These are phyloP conservation scores for Aurinia saxatilis DNA, from an alignment of 345 rosid genomes.

Conservation along the genomic window DNA sequence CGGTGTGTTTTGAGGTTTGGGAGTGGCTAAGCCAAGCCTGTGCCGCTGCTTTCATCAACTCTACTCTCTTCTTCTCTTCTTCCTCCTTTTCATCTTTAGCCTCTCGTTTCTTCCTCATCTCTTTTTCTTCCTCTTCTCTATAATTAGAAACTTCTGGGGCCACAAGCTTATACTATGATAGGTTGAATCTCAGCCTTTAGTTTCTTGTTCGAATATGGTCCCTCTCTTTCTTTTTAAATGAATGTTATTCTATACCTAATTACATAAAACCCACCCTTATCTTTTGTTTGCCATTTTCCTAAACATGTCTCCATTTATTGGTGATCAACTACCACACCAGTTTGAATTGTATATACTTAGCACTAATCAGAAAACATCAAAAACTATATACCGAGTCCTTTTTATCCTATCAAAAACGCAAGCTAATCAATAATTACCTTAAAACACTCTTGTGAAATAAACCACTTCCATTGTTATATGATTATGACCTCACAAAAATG, in stretches of 20 bases:
- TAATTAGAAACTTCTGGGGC: background rate
- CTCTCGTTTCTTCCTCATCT: constrained; percentile 33
- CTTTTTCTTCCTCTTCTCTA: constrained; percentile 4
- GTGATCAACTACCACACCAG: too few relatives aligned
- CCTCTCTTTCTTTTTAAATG: constrained; percentile 6
- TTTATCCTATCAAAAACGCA: too few relatives aligned
- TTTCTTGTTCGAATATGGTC: constrained; percentile 17
- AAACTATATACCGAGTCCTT: too few relatives aligned
- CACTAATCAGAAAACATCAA: too few relatives aligned
- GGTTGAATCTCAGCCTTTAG: constrained; percentile 22
- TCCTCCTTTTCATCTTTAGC: constrained; percentile 29
- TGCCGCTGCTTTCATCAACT: constrained; percentile 79
- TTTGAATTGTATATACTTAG: too few relatives aligned
- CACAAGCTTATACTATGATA: background rate
- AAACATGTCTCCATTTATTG: too few relatives aligned
- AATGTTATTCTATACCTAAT: too few relatives aligned
- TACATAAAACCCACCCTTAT: too few relatives aligned
- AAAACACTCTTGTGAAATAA: background rate
- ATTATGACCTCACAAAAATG: constrained; percentile 12
- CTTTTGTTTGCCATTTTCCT: too few relatives aligned
- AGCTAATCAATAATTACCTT: background rate
- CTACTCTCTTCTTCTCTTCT: constrained; percentile 33
- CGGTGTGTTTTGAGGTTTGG: constrained; percentile 28
- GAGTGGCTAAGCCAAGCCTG: constrained; percentile 79
- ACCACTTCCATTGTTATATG: background rate